phyloP scores from a whole-genome alignment of 208 protist species.

The Crithidia expoeki region DNA sequence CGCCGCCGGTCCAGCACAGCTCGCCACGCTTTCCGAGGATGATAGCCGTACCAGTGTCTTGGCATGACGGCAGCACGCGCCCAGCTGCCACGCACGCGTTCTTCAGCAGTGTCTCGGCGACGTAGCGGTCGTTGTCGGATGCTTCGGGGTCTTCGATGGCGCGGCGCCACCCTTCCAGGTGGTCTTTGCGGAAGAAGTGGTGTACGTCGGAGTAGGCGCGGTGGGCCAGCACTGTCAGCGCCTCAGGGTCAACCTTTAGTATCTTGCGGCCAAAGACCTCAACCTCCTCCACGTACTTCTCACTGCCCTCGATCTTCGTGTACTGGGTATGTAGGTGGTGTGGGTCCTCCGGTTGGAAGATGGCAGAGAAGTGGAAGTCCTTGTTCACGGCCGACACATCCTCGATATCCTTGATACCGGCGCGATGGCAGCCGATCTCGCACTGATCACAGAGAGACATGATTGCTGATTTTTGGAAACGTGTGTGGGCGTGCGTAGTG shows the following conservation, averaged over 20 bases:
- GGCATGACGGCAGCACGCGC: conserved; percentile 92
- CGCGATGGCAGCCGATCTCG: conserved; percentile 59
- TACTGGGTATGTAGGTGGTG: conserved; percentile 85
- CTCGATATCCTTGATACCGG: conserved; percentile 73
- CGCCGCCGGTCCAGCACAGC: conserved; percentile 96
- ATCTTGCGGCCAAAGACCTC: conserved; percentile 75
- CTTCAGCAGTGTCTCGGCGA: conserved; percentile 95
- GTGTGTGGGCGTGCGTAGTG: neutral
- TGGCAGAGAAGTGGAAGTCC: conserved; percentile 82
- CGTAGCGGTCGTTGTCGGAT: conserved; percentile 96
- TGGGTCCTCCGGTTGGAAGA: conserved; percentile 85
- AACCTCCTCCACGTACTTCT: conserved; percentile 81
- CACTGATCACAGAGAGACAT: conserved; percentile 77
- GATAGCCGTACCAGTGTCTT: conserved; percentile 98
- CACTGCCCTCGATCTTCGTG: conserved; percentile 78
- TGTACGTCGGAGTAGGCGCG: conserved; percentile 94
- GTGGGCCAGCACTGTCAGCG: conserved; percentile 85
- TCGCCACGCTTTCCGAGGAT: conserved; percentile 96
- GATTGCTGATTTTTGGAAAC: neutral
- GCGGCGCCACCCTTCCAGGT: conserved; percentile 94
- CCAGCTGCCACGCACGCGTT: conserved; percentile 96
- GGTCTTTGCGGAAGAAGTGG: conserved; percentile 95
- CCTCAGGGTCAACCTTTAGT: conserved; percentile 92
- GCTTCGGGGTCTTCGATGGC: conserved; percentile 97
- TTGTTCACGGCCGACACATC: conserved; percentile 48